Evolutionary conservation across 2,329 filamentous ascomycete genomes (phyloP), one percentile per base, ranked within the genome.

Genomic region (Sporothrix brunneoviolacea): DNA sequence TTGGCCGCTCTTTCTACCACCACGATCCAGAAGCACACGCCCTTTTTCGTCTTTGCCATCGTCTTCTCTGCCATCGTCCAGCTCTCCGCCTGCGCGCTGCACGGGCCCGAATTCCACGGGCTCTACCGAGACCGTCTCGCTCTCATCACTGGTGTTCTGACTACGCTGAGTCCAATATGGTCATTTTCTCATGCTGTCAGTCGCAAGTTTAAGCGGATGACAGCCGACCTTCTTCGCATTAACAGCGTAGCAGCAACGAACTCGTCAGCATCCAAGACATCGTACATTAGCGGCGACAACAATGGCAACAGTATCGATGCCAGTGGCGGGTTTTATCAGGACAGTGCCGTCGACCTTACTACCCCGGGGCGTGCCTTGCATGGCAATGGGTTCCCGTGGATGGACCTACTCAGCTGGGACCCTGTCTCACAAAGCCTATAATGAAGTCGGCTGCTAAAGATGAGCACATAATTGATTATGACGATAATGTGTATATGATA

Each of bases 21-120:
- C 4, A 21, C 39, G 4, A 8, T 41, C 8, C 39, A 41, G n/a
- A 27, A 24, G 13, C 39, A 41, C 39, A 41, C 39, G n/a, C 39
- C 39, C 8, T 30, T 41, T 16, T 41, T 41, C 16, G 39, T 41
- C 22, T 41, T 41, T 41, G 22, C 22, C 13, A 21, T 41, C 8
- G 39, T 41, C 39, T 41, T 41, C n/a, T 41, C 39, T 15, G 39
- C 39, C 3, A 41, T 41, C 28, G 39, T 41, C 7, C 39, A 41
- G 22, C 39, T 41, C 15, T 41, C 39, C 1, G 39, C 39, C 6
- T 41, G 39, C 28, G 39, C 39, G 9, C 39, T 28, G 22, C 39
- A 41, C 8, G 39, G 39, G 2, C 39, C 39, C 22, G 22, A 21
- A 16, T 24, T 24, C 13, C 13, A 41, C 28, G 39, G 19, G 39